A percentile compares a stretch with the other conserved stretches of the same genome.
Conservation (phyloP, 306 rosid species). For the Lagenaria siceraria region DNA sequence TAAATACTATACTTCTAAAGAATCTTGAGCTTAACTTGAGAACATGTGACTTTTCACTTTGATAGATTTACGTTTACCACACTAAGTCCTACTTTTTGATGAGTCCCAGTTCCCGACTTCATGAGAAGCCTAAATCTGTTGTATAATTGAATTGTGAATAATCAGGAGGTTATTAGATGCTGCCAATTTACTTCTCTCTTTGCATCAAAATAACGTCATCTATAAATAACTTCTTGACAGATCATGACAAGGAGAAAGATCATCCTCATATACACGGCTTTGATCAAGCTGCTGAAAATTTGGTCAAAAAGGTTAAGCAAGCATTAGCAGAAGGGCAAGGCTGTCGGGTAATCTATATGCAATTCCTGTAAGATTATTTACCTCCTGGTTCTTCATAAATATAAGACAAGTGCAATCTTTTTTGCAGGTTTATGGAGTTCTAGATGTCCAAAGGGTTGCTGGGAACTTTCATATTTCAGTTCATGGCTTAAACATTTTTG, state of each 20-base stretch:
- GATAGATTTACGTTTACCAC: neutral
- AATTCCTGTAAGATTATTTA: neutral
- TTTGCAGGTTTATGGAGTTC: slow-evolving; percentile 82
- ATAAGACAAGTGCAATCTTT: neutral
- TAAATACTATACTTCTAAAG: neutral
- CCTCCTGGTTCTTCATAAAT: neutral
- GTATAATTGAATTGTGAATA: neutral
- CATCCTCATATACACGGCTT: slow-evolving; percentile 42
- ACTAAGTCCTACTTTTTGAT: neutral
- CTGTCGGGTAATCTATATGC: slow-evolving; percentile 56
- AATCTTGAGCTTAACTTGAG: neutral
- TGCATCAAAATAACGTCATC: neutral
- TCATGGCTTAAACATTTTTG: slow-evolving; percentile 81
- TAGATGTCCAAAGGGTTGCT: slow-evolving; percentile 94
- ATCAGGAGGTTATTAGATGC: neutral
- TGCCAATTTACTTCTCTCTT: neutral
- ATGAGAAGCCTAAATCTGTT: neutral
- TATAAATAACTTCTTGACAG: slow-evolving; percentile 17
- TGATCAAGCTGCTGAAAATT: slow-evolving; percentile 60
- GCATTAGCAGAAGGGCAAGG: slow-evolving; percentile 61
- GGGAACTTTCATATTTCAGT: slow-evolving; percentile 90
- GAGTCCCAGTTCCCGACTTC: neutral
- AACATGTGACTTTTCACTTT: neutral
- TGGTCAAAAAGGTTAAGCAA: slow-evolving; percentile 65
- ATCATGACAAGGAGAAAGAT: slow-evolving; percentile 44